Percentiles rank a stretch among this genome's conserved stretches.
Evolutionary conservation across 345 rosid genomes (phyloP).

Genomic region (Citrus cavaleriei): DNA sequence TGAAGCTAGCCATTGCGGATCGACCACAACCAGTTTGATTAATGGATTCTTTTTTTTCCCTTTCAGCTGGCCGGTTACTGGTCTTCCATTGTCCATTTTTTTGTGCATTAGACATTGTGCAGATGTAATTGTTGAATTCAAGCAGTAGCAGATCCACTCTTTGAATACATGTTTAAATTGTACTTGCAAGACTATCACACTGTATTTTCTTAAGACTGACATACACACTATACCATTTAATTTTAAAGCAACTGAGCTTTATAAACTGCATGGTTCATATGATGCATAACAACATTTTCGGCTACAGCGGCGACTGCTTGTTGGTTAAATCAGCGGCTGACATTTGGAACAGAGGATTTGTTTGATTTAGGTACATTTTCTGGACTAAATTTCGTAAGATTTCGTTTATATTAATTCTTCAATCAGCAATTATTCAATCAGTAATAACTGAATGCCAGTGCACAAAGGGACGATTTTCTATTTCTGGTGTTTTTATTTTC

Average conservation of each 20-base stretch:
- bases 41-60: neutral
- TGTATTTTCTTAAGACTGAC: neutral
- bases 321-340: neutral
- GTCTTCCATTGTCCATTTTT: conserved; percentile 43
- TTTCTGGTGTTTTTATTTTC: neutral
- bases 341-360: neutral
- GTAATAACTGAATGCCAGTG: neutral
- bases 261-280: neutral
- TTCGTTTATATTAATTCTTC: neutral
- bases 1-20: neutral
- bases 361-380: neutral
- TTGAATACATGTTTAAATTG: neutral
- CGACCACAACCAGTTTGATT: neutral
- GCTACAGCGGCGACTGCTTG: neutral
- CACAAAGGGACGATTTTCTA: neutral
- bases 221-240: neutral
- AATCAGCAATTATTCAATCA: neutral
- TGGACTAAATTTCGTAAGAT: neutral
- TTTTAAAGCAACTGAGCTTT: neutral
- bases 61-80: conserved; percentile 73
- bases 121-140: neutral
- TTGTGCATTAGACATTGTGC: conserved; percentile 24
- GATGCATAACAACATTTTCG: neutral
- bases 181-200: neutral
- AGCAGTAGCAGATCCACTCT: conserved; percentile 10